A percentile compares a stretch with the other conserved stretches of the same genome.
Evolutionary conservation across 2,329 filamentous ascomycete genomes (phyloP).

Genomic region (Colletotrichum melonis): DNA sequence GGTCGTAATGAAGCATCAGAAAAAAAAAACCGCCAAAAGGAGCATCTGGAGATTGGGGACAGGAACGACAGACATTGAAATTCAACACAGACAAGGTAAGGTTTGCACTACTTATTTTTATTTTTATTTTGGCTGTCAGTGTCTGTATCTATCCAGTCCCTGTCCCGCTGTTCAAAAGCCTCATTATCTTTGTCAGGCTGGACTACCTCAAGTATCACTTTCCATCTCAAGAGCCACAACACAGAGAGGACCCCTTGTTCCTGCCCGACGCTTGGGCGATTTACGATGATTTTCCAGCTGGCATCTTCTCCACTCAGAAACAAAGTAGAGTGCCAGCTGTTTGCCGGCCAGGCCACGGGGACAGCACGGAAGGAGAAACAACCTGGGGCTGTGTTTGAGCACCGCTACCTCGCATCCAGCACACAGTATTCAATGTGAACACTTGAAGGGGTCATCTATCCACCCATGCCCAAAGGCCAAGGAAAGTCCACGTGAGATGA

Average conservation of each 20-base stretch:
- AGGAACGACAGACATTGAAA: constrained; percentile 14
- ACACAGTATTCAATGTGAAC: background rate
- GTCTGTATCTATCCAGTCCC: background rate
- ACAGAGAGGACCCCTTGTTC: constrained; percentile 3
- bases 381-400: constrained; percentile 20
- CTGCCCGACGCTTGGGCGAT: constrained; percentile 3
- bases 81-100: constrained; percentile 12
- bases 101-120: background rate
- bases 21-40: constrained; percentile 33
- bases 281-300: background rate
- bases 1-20: constrained; percentile 35
- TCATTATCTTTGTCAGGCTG: background rate
- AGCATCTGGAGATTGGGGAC: constrained; percentile 34
- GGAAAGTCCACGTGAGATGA: background rate
- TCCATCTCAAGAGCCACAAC: background rate
- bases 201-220: no score
- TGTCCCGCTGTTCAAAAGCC: background rate
- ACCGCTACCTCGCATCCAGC: background rate
- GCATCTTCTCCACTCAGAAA: constrained; percentile 23
- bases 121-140: background rate
- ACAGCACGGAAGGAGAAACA: constrained; percentile 14
- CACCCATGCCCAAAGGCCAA: background rate
- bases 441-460: background rate
- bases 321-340: background rate
- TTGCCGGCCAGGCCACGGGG: constrained; percentile 10